Evolutionary conservation across 306 rosid genomes (phyloP).

Genomic region (Cucurbita pepo): DNA sequence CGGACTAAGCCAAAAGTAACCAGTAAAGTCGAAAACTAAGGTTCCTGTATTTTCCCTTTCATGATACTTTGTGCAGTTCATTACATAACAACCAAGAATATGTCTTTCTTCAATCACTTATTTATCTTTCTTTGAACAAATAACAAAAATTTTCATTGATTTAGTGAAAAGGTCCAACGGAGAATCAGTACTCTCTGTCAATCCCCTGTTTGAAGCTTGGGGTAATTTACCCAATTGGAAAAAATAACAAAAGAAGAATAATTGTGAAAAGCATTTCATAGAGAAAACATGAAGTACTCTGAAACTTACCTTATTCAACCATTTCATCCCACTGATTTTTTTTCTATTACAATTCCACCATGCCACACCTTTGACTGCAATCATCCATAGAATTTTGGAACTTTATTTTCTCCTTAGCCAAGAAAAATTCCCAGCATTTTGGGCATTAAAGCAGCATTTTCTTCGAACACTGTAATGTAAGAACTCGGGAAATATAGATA

Average conservation of each 20-base stretch:
- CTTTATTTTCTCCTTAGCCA: not conserved
- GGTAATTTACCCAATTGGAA: not conserved
- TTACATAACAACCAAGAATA: not conserved
- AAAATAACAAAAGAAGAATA: not conserved
- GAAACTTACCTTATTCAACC: not conserved
- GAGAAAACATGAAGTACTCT: not conserved
- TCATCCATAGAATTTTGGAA: not conserved
- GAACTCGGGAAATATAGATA: not conserved
- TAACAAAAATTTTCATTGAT: not conserved
- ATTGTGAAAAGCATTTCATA: not conserved
- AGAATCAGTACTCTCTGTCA: not conserved
- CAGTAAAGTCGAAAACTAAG: not conserved
- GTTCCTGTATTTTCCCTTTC: not conserved
- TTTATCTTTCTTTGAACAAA: not conserved
- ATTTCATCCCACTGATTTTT: not conserved
- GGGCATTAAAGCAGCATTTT: not conserved
- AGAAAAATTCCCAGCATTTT: not conserved
- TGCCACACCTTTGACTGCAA: not conserved
- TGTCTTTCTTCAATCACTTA: not conserved
- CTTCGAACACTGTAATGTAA: not conserved
- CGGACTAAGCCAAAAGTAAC: not conserved
- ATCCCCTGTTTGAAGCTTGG: not conserved
- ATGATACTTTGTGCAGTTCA: not conserved
- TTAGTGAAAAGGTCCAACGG: not conserved
- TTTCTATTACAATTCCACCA: not conserved